Evolutionary conservation across 1,284 basidiomycete genomes (phyloP).

Genomic region (Puccinia hordei): DNA sequence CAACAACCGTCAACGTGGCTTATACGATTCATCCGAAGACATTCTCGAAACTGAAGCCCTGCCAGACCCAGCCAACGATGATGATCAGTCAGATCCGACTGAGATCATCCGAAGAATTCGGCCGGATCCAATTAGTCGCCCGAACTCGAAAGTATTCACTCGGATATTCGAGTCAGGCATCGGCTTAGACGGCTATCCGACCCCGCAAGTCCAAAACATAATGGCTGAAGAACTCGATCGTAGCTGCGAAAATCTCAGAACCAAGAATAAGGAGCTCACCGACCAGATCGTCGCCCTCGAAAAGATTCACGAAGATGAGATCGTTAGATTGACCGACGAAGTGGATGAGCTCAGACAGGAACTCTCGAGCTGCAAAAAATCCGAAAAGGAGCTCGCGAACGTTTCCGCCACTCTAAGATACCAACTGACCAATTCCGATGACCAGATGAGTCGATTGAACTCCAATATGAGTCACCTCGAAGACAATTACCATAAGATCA

Average conservation of each 20-base stretch:
- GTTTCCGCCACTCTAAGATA: conserved; percentile 8
- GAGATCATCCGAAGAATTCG: conserved; percentile 12
- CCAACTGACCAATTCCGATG: conserved; percentile 34
- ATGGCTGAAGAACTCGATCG: conserved; percentile 15
- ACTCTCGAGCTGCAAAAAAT: conserved; percentile 24
- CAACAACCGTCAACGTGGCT: conserved; percentile 31
- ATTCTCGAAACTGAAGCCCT: background rate
- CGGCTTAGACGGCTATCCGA: conserved; percentile 29
- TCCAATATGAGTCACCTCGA: background rate
- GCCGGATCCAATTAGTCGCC: background rate
- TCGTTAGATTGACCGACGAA: conserved; percentile 12
- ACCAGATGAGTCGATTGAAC: conserved; percentile 25
- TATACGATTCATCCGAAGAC: conserved; percentile 14
- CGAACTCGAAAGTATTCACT: conserved; percentile 32
- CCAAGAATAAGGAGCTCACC: conserved; percentile 35
- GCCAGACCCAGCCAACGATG: background rate
- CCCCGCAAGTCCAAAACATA: conserved; percentile 4
- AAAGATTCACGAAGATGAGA: conserved; percentile 40
- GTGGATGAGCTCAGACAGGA: conserved; percentile 41
- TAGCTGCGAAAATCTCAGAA: conserved; percentile 18
- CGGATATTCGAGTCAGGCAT: conserved; percentile 28
- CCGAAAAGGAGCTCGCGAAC: conserved; percentile 25
- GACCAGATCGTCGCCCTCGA: conserved; percentile 32
- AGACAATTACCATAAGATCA: conserved; percentile 35
- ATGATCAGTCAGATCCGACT: background rate